Evolutionary conservation across 1,284 basidiomycete genomes (phyloP), one percentile per base, ranked within the genome.

Genomic region (Apiotrichum mycotoxinovorans): DNA sequence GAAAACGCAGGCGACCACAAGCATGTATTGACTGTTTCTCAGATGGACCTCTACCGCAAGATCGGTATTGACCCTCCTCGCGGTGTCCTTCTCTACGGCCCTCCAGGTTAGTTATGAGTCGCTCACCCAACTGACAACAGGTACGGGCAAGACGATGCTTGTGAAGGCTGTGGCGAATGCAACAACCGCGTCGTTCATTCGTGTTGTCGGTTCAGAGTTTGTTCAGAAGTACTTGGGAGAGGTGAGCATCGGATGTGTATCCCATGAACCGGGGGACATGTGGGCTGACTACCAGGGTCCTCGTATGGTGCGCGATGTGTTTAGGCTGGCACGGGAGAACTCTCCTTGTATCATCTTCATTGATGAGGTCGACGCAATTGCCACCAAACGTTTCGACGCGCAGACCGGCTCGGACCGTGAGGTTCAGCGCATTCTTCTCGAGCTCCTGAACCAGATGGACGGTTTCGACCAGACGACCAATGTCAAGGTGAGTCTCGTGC

Each of bases 151-250:
- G 80, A 99, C 96, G 1, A 98, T 98, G 95, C 81, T 98, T 60
- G 95, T 98, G 59, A 98, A 98, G 77, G 95, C 95, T 17, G 95
- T 98, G 23, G 95, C 95, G 38, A 89, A 96, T 71, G 92, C 98
- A 68, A 98, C 95, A 20, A 95, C 93, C 0, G 95, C 95, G 12
- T 84, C 91, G 22, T 98, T 98, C 80, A 98, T 98, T 69, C 90
- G 96, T 52, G 96, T 98, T 7, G 94, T 97, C 27, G 96, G 96
- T 23, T 94, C 90, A 66, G 95, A 98, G 78, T 98, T 98, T 72
- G 95, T 98, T 22, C 95, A 98, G 79, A 99, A 99, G 78, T 99
- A 99, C 73, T 85, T 99, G 3, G 96, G 96, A 71, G 96, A 99
- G 69, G 76, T 78, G 51, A 58, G 74, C 63, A 30, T 30, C 30